A percentile compares a stretch with the other conserved stretches of the same genome.
Evolutionary conservation across 306 rosid species (phyloP).

Genomic region (Canavalia gladiata): DNA sequence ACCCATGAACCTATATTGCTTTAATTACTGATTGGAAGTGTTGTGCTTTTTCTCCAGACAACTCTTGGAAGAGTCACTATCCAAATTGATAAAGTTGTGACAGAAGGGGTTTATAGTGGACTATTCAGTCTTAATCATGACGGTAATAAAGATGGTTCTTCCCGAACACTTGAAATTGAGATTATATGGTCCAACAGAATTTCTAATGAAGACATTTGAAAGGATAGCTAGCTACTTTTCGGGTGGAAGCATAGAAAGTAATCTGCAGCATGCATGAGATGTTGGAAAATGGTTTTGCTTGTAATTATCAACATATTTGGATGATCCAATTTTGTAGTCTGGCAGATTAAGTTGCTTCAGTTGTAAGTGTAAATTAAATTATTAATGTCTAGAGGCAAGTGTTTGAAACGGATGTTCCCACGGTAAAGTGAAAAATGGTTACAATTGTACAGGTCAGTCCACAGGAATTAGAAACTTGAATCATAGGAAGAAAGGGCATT

Average conservation of each 20-base stretch:
- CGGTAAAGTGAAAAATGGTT: constrained; percentile 49
- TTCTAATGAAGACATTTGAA: constrained; percentile 72
- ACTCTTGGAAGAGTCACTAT: constrained; percentile 95
- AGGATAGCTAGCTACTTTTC: constrained; percentile 7
- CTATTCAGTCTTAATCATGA: constrained; percentile 94
- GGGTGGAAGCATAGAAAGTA: constrained; percentile 29
- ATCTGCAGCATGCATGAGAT: constrained; percentile 41
- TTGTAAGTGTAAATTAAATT: constrained; percentile 76
- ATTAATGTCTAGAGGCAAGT: constrained; percentile 46
- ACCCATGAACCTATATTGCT: constrained; percentile 33
- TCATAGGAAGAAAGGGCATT: constrained; percentile 53
- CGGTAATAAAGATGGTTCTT: constrained; percentile 90
- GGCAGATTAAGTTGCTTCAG: constrained; percentile 59
- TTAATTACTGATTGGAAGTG: constrained; percentile 42
- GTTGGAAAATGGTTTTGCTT: constrained; percentile 52
- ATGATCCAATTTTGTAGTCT: constrained; percentile 78
- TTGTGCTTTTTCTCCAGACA: constrained; percentile 63
- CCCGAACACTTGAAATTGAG: constrained; percentile 91
- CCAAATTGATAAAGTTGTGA: constrained; percentile 96
- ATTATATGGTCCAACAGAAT: constrained; percentile 91
- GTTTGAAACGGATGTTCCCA: constrained; percentile 58
- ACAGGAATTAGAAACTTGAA: constrained; percentile 62
- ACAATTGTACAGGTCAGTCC: constrained; percentile 79
- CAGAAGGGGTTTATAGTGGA: constrained; percentile 95
- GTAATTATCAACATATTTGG: constrained; percentile 59